These are phyloP conservation scores for Plasmodium vivax DNA, from an alignment of 169 alveolate genomes.

Conservation along the genomic window DNA sequence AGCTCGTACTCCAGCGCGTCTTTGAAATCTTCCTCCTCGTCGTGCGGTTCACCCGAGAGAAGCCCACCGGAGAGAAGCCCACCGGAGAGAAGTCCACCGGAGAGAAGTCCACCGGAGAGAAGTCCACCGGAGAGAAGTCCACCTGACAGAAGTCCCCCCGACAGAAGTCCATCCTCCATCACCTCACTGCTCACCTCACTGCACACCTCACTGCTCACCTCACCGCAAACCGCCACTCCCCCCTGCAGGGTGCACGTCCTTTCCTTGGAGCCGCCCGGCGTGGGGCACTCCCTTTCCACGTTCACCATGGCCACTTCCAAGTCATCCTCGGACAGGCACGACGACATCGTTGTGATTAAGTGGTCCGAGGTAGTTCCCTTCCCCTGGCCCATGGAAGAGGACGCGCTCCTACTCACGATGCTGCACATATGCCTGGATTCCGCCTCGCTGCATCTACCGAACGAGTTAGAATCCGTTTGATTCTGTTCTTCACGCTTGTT, in stretches of 20 bases:
- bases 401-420: not conserved
- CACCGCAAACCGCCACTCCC: not conserved
- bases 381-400: not conserved
- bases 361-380: not conserved
- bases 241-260: not conserved
- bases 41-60: not conserved
- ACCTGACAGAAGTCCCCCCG: no score
- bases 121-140: no score
- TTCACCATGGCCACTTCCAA: not conserved
- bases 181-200: no score
- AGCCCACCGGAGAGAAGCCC: not conserved
- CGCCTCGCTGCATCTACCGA: not conserved
- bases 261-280: not conserved
- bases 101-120: no score
- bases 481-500: not conserved
- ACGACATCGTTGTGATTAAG: not conserved
- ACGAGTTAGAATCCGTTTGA: not conserved
- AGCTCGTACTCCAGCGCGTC: conserved; percentile 1
- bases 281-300: not conserved
- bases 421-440: not conserved
- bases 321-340: not conserved
- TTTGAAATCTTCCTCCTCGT: conserved; percentile 10
- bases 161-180: no score
- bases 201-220: not conserved
- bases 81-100: no score